Conservation (phyloP, 2,329 filamentous ascomycete species). For the Penicillium sp. region DNA sequence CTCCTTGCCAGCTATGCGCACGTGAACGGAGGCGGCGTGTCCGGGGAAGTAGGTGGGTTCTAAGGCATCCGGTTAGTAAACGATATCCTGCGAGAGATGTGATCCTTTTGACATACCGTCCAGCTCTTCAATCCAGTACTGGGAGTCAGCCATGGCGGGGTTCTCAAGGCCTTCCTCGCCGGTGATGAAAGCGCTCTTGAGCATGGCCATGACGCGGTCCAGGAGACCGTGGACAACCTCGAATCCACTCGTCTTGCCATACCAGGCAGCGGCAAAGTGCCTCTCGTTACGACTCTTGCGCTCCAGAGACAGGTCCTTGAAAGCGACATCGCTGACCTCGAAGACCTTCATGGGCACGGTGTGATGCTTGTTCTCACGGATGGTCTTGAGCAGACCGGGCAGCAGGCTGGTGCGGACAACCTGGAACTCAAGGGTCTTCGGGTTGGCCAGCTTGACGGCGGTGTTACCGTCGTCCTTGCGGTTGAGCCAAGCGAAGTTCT, state of each 20-base stretch:
- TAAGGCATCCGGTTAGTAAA: slow-evolving; percentile 26
- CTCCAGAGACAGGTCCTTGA: slow-evolving; percentile 75
- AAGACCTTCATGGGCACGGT: slow-evolving; percentile 84
- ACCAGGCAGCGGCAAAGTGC: slow-evolving; percentile 92
- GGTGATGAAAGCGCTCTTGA: slow-evolving; percentile 70
- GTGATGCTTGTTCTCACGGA: slow-evolving; percentile 86
- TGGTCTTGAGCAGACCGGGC: slow-evolving; percentile 82
- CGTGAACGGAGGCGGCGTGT: slow-evolving; percentile 74
- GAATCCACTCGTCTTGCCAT: slow-evolving; percentile 87
- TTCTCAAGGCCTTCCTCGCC: no score
- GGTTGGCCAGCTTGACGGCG: slow-evolving; percentile 77
- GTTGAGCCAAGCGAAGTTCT: slow-evolving; percentile 95
- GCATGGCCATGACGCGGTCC: slow-evolving; percentile 85
- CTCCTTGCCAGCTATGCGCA: slow-evolving; percentile 65
- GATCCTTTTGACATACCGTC: slow-evolving; percentile 53
- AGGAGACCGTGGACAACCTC: slow-evolving; percentile 90
- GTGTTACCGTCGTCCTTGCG: slow-evolving; percentile 76
- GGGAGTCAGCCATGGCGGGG: slow-evolving; percentile 51
- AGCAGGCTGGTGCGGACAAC: slow-evolving; percentile 79
- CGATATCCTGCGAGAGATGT: no score
- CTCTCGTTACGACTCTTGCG: slow-evolving; percentile 84
- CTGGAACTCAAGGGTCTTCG: slow-evolving; percentile 88
- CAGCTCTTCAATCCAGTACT: slow-evolving; percentile 92
- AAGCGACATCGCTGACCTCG: slow-evolving; percentile 80
- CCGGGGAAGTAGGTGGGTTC: slow-evolving; percentile 85